Conservation (phyloP, 768 basidiomycete genomes). For the Kwoniella mangroviensis region DNA sequence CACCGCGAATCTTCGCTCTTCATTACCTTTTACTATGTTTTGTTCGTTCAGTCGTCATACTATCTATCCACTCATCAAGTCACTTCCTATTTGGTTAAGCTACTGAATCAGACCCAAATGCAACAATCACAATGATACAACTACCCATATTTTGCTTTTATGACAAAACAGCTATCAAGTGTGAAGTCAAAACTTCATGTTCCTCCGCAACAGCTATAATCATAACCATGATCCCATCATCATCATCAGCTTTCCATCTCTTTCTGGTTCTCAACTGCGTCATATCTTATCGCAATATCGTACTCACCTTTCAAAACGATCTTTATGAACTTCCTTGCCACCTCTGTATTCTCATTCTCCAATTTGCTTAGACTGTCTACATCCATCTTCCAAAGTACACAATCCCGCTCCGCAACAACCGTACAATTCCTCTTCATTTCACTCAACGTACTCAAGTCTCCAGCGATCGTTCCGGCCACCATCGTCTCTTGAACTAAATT, state of each 20-base stretch:
- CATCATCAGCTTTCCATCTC: background rate
- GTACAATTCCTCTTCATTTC: conserved; percentile 81
- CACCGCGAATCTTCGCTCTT: too few species aligned
- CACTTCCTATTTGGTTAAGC: too few species aligned
- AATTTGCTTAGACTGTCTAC: conserved; percentile 66
- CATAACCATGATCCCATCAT: conserved; percentile 3
- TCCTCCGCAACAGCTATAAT: conserved; percentile 46
- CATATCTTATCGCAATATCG: too few species aligned
- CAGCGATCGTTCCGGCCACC: conserved; percentile 90
- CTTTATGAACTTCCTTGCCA: conserved; percentile 54
- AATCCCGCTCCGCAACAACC: conserved; percentile 76
- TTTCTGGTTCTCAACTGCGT: too few species aligned
- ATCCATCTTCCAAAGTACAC: conserved; percentile 80
- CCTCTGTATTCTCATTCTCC: conserved; percentile 68
- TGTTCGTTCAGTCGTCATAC: too few species aligned
- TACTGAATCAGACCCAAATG: background rate
- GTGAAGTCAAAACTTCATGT: conserved; percentile 43
- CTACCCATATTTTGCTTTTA: conserved; percentile 12
- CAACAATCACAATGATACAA: background rate
- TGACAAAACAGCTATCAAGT: conserved; percentile 49
- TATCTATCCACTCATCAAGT: too few species aligned
- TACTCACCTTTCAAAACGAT: conserved; percentile 57
- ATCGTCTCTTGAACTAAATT: conserved; percentile 81
- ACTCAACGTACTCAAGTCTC: conserved; percentile 84
- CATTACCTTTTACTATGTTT: too few species aligned